Conservation (phyloP, 306 rosid genomes). For the Sechiopsis laciniata region DNA sequence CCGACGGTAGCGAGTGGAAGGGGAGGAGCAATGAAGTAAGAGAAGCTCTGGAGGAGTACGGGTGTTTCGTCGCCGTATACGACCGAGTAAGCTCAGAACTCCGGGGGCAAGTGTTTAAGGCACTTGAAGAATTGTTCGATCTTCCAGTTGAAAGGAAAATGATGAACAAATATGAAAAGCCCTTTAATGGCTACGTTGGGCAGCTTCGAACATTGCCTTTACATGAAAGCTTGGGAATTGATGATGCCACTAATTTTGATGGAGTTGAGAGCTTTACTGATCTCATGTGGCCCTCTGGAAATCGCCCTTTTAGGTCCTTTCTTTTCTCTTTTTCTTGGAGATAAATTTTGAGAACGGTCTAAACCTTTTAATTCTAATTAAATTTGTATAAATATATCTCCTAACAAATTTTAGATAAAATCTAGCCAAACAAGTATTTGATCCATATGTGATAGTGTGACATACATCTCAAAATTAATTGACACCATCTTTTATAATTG, state of each 20-base stretch:
- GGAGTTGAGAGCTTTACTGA: constrained; percentile 31
- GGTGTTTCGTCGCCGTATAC: constrained; percentile 33
- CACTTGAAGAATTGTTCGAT: constrained; percentile 30
- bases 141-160: constrained; percentile 37
- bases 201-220: constrained; percentile 37
- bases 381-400: too few species aligned
- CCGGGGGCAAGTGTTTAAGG: constrained; percentile 18
- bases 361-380: too few species aligned
- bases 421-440: too few species aligned
- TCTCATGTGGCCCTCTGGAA: constrained; percentile 47
- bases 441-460: too few species aligned
- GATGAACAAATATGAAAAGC: constrained; percentile 41
- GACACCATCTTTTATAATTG: too few species aligned
- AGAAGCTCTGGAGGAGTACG: constrained; percentile 39
- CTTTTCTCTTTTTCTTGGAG: neutral
- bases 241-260: constrained; percentile 30
- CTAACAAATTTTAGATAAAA: too few species aligned
- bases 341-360: too few species aligned
- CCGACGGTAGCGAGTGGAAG: constrained; percentile 25
- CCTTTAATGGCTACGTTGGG: constrained; percentile 45
- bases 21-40: constrained; percentile 29
- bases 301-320: constrained; percentile 33
- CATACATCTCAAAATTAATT: too few species aligned
- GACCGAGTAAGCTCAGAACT: constrained; percentile 23
- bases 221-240: constrained; percentile 51